Evolutionary conservation across 306 rosid genomes (phyloP).

Genomic region (Vigna nakashimae): DNA sequence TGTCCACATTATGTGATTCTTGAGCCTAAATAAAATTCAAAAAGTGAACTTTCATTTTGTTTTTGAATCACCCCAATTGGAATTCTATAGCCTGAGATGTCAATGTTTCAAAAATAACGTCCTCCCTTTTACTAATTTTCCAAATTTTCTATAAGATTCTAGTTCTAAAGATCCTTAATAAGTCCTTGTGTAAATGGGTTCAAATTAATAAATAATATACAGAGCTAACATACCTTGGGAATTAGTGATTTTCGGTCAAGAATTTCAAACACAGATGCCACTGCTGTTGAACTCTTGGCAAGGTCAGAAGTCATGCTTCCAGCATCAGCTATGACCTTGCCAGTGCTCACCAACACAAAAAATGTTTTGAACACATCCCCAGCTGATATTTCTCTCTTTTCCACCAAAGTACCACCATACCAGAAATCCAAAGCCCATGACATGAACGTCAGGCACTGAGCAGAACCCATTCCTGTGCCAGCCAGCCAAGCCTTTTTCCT

Average conservation of each 20-base stretch:
- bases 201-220: not conserved
- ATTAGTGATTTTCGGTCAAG: constrained; percentile 86
- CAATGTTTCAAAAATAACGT: too few species aligned
- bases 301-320: constrained; percentile 98
- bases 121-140: too few species aligned
- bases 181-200: too few species aligned
- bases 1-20: too few species aligned
- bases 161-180: too few species aligned
- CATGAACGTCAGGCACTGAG: constrained; percentile 93
- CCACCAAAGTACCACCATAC: constrained; percentile 88
- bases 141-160: too few species aligned
- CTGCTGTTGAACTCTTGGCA: constrained; percentile 83
- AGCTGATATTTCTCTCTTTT: constrained; percentile 73
- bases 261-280: constrained; percentile 84
- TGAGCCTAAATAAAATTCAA: too few species aligned
- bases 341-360: constrained; percentile 89
- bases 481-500: constrained; percentile 91
- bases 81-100: too few species aligned
- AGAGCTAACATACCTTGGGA: constrained; percentile 56
- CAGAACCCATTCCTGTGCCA: constrained; percentile 95
- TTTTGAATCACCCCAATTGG: too few species aligned
- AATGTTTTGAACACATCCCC: constrained; percentile 96
- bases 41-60: too few species aligned
- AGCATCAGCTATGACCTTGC: constrained; percentile 97
- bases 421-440: constrained; percentile 98